A percentile compares a stretch with the other conserved stretches of the same genome.
Evolutionary conservation across 2,329 filamentous ascomycete species (phyloP).

Genomic region (Tolypocladium nubicola): DNA sequence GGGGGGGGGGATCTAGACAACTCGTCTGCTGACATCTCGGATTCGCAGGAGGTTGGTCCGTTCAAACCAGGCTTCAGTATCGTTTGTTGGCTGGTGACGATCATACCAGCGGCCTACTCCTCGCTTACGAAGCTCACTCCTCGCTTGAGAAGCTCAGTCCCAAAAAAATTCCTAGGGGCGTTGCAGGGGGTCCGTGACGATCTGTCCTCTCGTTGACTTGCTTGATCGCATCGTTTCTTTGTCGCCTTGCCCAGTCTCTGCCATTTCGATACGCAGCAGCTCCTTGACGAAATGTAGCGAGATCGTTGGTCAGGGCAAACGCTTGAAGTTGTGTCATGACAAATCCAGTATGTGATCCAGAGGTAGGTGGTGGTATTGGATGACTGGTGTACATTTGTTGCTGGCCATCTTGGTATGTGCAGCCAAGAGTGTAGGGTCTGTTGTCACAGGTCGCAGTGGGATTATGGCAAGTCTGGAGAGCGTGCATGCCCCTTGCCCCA

Average conservation of each 20-base stretch:
- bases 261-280: conserved; percentile 27
- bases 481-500: too few species aligned
- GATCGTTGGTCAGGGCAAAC: conserved; percentile 16
- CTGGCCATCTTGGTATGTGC: conserved; percentile 23
- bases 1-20: too few species aligned
- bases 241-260: conserved; percentile 24
- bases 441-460: conserved; percentile 16
- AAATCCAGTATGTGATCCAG: conserved; percentile 17
- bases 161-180: too few species aligned
- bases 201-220: conserved; percentile 12
- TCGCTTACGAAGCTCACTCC: too few species aligned
- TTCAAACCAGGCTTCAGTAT: too few species aligned
- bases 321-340: conserved; percentile 24
- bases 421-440: conserved; percentile 19
- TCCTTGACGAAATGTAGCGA: conserved; percentile 21
- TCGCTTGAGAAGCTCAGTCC: too few species aligned
- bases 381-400: conserved; percentile 23
- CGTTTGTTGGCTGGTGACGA: too few species aligned
- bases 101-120: too few species aligned
- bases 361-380: conserved; percentile 6
- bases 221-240: conserved; percentile 24
- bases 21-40: too few species aligned
- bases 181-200: too few species aligned
- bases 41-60: too few species aligned
- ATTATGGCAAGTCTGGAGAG: too few species aligned